These are phyloP conservation scores for Urochloa ruziziensis DNA, from an alignment of 176 grass and related monocot species.

Conservation along the genomic window DNA sequence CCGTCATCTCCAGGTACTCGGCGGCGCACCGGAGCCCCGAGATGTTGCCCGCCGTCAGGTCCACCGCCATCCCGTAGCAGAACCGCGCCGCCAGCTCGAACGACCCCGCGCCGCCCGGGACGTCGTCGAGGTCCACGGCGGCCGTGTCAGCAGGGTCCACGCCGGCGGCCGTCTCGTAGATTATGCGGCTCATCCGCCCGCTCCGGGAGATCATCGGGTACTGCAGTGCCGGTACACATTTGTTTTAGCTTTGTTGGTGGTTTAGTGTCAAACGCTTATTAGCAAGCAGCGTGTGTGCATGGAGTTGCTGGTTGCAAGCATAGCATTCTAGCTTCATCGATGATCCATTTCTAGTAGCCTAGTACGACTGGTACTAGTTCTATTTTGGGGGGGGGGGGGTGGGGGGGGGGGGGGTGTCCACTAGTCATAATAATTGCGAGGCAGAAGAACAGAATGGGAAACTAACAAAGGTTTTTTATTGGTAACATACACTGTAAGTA, in stretches of 20 bases:
- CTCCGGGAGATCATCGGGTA: slow-evolving; percentile 92
- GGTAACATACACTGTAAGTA: not conserved
- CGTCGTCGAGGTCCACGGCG: slow-evolving; percentile 53
- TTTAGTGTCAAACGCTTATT: not conserved
- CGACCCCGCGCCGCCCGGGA: slow-evolving; percentile 63
- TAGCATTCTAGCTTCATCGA: too few species aligned
- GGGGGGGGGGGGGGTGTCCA: not conserved
- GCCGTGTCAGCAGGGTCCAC: slow-evolving; percentile 36
- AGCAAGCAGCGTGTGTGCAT: not conserved
- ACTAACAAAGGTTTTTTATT: not conserved
- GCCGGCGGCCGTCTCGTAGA: slow-evolving; percentile 59
- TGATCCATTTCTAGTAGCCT: not conserved
- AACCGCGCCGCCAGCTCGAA: slow-evolving; percentile 93
- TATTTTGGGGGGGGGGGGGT: not conserved
- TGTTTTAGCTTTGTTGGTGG: too few species aligned
- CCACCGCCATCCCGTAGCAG: slow-evolving; percentile 95
- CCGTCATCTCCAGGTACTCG: slow-evolving; percentile 97
- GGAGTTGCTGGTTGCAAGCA: not conserved
- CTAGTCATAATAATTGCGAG: not conserved
- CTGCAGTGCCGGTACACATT: slow-evolving; percentile 30
- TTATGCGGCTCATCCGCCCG: slow-evolving; percentile 72
- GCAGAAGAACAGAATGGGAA: slow-evolving; percentile 7
- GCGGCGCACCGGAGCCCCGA: slow-evolving; percentile 86
- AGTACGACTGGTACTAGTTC: not conserved
- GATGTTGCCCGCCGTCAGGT: slow-evolving; percentile 88